Evolutionary conservation across 305 asterid species (phyloP).

Genomic region (Caryopteris hybrid): DNA sequence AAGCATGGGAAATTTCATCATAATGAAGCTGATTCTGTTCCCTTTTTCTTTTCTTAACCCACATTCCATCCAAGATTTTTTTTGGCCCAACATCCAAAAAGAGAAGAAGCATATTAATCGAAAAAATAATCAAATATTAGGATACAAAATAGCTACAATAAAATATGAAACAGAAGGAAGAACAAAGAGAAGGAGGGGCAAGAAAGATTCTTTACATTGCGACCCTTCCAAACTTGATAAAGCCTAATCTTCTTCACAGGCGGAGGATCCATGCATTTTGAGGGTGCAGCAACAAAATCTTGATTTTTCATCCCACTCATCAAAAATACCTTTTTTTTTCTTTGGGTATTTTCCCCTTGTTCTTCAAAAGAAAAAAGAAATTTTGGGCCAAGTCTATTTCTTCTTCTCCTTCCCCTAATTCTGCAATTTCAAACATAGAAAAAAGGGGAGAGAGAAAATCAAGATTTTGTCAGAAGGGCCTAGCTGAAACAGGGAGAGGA

Average conservation of each 20-base stretch:
- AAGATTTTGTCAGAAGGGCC: slow-evolving; percentile 22
- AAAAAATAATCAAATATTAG: neutral
- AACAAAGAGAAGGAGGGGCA: neutral
- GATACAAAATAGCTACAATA: neutral
- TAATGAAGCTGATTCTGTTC: too few relatives aligned
- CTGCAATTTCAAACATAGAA: slow-evolving; percentile 17
- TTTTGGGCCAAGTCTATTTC: neutral
- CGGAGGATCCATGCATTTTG: slow-evolving; percentile 36
- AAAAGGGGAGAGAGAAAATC: slow-evolving; percentile 15
- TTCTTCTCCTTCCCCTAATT: neutral
- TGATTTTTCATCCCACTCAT: slow-evolving; percentile 37
- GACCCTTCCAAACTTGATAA: slow-evolving; percentile 83
- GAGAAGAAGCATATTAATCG: too few relatives aligned
- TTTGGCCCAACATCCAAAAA: too few relatives aligned
- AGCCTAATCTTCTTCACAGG: slow-evolving; percentile 43
- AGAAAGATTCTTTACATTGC: slow-evolving; percentile 47
- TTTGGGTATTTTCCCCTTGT: neutral
- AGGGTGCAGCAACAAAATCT: slow-evolving; percentile 36
- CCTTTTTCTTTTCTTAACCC: too few relatives aligned
- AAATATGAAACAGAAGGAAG: neutral
- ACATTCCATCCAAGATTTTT: too few relatives aligned
- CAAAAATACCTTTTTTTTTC: neutral
- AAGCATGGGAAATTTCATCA: too few relatives aligned
- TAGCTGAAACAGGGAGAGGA: slow-evolving; percentile 23
- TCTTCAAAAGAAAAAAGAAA: neutral